phyloP scores from a whole-genome alignment of 202 grass and related monocot genomes.

The Bolboschoenoplectus hybrid region DNA sequence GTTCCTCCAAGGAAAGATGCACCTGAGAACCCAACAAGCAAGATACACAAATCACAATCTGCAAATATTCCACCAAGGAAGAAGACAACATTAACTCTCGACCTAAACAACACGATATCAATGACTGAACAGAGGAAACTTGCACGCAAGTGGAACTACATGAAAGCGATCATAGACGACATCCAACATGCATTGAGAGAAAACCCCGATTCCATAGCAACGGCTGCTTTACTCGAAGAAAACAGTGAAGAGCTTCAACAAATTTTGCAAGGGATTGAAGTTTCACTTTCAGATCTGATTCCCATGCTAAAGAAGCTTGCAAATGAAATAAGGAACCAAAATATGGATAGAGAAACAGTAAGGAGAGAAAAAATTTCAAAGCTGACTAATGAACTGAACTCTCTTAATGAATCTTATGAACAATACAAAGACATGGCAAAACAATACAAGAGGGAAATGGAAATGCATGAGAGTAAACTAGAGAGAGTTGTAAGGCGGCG shows the following conservation, averaged over 20 bases:
- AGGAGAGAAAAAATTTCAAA: slow-evolving; percentile 36
- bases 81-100: slow-evolving; percentile 23
- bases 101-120: slow-evolving; percentile 27
- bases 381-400: slow-evolving; percentile 29
- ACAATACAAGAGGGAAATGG: slow-evolving; percentile 38
- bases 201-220: slow-evolving; percentile 37
- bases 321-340: slow-evolving; percentile 44
- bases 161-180: slow-evolving; percentile 36
- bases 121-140: slow-evolving; percentile 41
- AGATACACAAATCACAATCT: slow-evolving; percentile 8
- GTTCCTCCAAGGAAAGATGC: slow-evolving; percentile 15
- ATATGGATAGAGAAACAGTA: slow-evolving; percentile 35
- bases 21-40: background rate
- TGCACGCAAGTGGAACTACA: slow-evolving; percentile 40
- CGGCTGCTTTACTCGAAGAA: slow-evolving; percentile 38
- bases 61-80: slow-evolving; percentile 27
- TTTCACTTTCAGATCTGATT: slow-evolving; percentile 31
- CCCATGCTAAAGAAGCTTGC: slow-evolving; percentile 37
- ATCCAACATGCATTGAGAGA: slow-evolving; percentile 43
- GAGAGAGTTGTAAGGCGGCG: slow-evolving; percentile 39
- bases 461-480: slow-evolving; percentile 42
- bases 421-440: slow-evolving; percentile 37
- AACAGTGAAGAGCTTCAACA: slow-evolving; percentile 36
- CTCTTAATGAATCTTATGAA: slow-evolving; percentile 30
- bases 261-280: slow-evolving; percentile 33